A percentile compares a stretch with the other conserved stretches of the same genome.
Evolutionary conservation across 805 yeast genomes (phyloP).

Genomic region (Metschnikowia arizonensis): DNA sequence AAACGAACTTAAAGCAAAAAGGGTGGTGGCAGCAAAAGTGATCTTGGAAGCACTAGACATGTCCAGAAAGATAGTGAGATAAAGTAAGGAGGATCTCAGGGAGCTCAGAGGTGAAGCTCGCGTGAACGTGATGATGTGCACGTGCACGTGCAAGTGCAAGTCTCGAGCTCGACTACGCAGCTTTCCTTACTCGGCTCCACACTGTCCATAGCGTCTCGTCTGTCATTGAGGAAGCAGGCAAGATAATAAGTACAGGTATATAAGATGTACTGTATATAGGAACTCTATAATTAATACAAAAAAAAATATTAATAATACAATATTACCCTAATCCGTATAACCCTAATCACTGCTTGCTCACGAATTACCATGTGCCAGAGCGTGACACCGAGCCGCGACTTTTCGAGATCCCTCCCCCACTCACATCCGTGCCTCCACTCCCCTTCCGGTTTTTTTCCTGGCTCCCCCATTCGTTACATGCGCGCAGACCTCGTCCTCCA

Average conservation of each 20-base stretch:
- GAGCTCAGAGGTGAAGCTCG: neutral
- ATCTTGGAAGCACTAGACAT: conserved; percentile 82
- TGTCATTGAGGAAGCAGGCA: no score
- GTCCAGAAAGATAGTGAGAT: neutral
- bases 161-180: neutral
- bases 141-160: neutral
- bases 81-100: neutral
- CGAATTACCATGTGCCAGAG: neutral
- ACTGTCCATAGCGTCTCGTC: no score
- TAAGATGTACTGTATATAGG: no score
- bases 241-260: no score
- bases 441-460: conserved; percentile 1
- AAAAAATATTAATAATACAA: no score
- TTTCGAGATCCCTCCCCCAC: conserved; percentile 6
- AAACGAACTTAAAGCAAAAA: conserved; percentile 55
- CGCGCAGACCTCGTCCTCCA: neutral
- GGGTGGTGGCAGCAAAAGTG: conserved; percentile 59
- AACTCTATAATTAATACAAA: no score
- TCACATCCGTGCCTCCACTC: conserved; percentile 6
- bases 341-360: neutral
- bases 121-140: neutral
- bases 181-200: neutral
- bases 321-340: no score
- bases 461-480: conserved; percentile 1
- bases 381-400: conserved; percentile 6